These are phyloP conservation scores for Serendipita vermifera DNA, from an alignment of 768 basidiomycete species.

Conservation along the genomic window DNA sequence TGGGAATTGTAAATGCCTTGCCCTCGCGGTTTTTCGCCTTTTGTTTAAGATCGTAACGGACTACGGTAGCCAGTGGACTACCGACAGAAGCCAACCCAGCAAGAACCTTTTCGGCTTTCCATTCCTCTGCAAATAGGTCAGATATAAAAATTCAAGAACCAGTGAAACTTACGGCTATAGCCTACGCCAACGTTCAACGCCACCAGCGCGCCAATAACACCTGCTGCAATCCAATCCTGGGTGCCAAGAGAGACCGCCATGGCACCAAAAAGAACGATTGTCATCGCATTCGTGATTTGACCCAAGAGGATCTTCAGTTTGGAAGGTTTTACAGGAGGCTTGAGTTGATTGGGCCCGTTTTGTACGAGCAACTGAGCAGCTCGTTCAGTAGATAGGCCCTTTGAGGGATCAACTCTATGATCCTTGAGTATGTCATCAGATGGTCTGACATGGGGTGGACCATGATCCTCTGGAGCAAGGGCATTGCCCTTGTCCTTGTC, in stretches of 20 bases:
- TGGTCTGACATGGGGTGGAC: not conserved
- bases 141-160: not conserved
- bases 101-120: conserved; percentile 38
- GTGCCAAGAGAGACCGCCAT: conserved; percentile 44
- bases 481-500: too few species aligned
- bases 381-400: not conserved
- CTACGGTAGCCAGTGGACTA: conserved; percentile 33
- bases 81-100: conserved; percentile 36
- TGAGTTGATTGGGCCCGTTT: conserved; percentile 3
- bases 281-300: conserved; percentile 31
- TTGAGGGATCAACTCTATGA: not conserved
- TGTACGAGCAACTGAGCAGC: not conserved
- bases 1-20: conserved; percentile 29
- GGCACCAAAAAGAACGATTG: conserved; percentile 23
- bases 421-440: not conserved
- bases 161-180: not conserved
- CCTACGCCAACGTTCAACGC: conserved; percentile 26
- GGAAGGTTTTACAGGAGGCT: not conserved
- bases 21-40: conserved; percentile 23
- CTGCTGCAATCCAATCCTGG: conserved; percentile 40
- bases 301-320: conserved; percentile 15
- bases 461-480: too few species aligned
- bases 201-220: conserved; percentile 36
- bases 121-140: conserved; percentile 23
- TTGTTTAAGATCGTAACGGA: not conserved